Evolutionary conservation across 805 yeast genomes (phyloP), one percentile per base, ranked within the genome.

Genomic region (Metschnikowia noctiluminum): DNA sequence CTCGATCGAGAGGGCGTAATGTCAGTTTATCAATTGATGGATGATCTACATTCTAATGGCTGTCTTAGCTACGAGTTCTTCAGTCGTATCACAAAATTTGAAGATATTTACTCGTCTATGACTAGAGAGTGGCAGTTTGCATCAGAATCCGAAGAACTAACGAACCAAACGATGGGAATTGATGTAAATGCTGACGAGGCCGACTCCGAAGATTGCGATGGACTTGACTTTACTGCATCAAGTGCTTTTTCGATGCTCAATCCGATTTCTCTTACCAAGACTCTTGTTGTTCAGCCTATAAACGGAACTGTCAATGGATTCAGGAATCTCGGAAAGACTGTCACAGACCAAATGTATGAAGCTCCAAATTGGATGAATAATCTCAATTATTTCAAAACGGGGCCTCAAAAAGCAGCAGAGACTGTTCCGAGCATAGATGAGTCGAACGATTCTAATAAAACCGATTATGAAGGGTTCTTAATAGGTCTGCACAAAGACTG

Each of bases 221-320:
- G 42, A 5, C 42, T 31, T 4, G 37, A 43, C 26, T 46, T 45
- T 45, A 38, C 35, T 32, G 47, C 58, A 2, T 41, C 56, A 6
- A 50, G 60, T 1, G 67, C 70, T 6, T 50, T 65, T 27, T 69
- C 64, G 8, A 48, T 64, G 42, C 54, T 69, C n/a, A 59, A 68
- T 42, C 75, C 75, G 0, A 50, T 66, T 6, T 65, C 58, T 43
- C 52, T 71, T 13, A 66, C 75, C 12, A 69, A 66, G 49, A 63
- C 62, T 45, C 58, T 69, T 30, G 69, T 72, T 6, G 61, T 71
- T 9, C 69, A 61, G 67, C 77, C 77, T 1, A 39, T 73, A 6
- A 65, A 59, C 41, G 62, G 58, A 38, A 70, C 77, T 0, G 62
- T 72, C 38, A 65, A 59, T 41, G 69, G 70, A 12, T 61, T 71